Percentiles rank a stretch among this genome's conserved stretches.
phyloP scores from a whole-genome alignment of 306 rosid genomes.

The Cucumis hystrix region DNA sequence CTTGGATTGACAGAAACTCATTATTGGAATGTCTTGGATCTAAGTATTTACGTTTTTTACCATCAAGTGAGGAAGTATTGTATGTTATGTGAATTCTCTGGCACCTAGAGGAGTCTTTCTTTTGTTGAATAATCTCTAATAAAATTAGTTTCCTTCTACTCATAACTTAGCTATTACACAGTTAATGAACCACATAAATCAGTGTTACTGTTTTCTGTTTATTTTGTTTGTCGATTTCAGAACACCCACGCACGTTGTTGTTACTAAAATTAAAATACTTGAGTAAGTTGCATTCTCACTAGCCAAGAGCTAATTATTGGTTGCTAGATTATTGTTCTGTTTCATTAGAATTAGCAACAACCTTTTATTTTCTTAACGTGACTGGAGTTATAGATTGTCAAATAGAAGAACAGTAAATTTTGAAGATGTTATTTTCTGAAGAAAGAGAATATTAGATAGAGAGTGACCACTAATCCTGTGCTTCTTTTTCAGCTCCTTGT shows the following conservation, averaged over 20 bases:
- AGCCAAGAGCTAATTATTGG: neutral
- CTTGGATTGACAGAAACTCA: neutral
- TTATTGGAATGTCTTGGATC: too few relatives aligned
- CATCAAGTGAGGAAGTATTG: too few relatives aligned
- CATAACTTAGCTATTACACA: too few relatives aligned
- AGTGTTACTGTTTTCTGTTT: too few relatives aligned
- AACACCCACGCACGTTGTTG: neutral
- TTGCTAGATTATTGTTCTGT: neutral
- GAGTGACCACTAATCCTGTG: neutral
- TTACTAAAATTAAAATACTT: neutral
- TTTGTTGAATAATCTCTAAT: too few relatives aligned
- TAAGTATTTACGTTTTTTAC: too few relatives aligned
- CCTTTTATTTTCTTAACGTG: neutral
- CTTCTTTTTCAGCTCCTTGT: neutral
- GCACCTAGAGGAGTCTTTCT: too few relatives aligned
- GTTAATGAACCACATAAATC: too few relatives aligned
- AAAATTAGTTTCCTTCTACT: too few relatives aligned
- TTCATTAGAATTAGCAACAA: neutral
- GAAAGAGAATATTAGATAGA: neutral
- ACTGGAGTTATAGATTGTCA: too few relatives aligned
- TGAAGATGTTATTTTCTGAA: neutral
- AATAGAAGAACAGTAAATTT: neutral
- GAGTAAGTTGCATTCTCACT: neutral
- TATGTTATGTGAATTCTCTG: too few relatives aligned
- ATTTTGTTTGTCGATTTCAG: neutral